Percentiles rank a stretch among this genome's conserved stretches.
phyloP scores from a whole-genome alignment of 208 protist species.

The Trypanosoma mega region DNA sequence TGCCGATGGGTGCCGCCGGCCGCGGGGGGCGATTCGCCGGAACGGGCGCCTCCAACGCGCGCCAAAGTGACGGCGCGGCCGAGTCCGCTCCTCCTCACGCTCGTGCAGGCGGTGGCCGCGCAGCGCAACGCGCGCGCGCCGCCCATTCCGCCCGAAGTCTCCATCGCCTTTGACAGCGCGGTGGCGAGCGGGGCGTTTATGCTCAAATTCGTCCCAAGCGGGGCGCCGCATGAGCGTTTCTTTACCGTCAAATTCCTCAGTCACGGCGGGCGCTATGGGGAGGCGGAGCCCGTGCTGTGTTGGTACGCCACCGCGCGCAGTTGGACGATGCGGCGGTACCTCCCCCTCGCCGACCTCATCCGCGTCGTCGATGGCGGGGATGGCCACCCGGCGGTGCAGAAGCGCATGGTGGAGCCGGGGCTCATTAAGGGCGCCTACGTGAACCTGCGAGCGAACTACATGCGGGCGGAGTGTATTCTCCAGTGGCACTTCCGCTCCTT shows the following conservation, averaged over 20 bases:
- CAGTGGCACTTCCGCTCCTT: slow-evolving; percentile 57
- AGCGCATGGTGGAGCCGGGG: slow-evolving; percentile 35
- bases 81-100: slow-evolving; percentile 37
- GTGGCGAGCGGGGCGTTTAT: slow-evolving; percentile 44
- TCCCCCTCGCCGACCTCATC: slow-evolving; percentile 53
- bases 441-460: slow-evolving; percentile 29
- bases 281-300: slow-evolving; percentile 41
- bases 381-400: slow-evolving; percentile 46
- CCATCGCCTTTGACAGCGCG: slow-evolving; percentile 70
- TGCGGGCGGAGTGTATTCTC: slow-evolving; percentile 48
- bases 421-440: slow-evolving; percentile 35
- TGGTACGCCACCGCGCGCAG: slow-evolving; percentile 45
- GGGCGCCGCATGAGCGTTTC: slow-evolving; percentile 56
- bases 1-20: too few relatives aligned
- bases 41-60: neutral
- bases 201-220: slow-evolving; percentile 51
- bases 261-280: slow-evolving; percentile 8
- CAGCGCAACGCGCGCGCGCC: slow-evolving; percentile 31
- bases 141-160: slow-evolving; percentile 58
- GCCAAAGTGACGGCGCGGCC: slow-evolving; percentile 20
- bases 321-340: slow-evolving; percentile 52
- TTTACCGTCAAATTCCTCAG: slow-evolving; percentile 67
- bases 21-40: too few relatives aligned
- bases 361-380: slow-evolving; percentile 38
- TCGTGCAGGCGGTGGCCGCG: slow-evolving; percentile 45